These are phyloP conservation scores for Abrus pulchellus DNA, from an alignment of 306 rosid genomes.

Conservation along the genomic window DNA sequence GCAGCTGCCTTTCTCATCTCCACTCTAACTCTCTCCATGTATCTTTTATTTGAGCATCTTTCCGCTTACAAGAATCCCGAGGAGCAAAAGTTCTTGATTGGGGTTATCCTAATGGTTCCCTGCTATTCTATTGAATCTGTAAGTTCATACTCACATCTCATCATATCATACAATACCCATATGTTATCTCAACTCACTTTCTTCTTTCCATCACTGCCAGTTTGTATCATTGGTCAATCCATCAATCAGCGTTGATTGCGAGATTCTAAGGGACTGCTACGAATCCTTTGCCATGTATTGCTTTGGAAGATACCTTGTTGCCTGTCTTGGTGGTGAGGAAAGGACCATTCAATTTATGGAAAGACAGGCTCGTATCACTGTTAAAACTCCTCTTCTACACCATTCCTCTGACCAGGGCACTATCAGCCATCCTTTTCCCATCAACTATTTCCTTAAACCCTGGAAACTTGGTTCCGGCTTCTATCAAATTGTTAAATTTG, in stretches of 20 bases:
- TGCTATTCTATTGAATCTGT: conserved; percentile 97
- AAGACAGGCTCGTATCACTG: conserved; percentile 78
- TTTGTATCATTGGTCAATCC: conserved; percentile 86
- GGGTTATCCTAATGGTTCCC: conserved; percentile 96
- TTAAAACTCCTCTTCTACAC: conserved; percentile 77
- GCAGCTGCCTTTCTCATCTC: conserved; percentile 72
- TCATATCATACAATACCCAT: no score
- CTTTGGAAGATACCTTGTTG: conserved; percentile 98
- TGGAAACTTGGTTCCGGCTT: conserved; percentile 91
- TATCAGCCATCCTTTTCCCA: conserved; percentile 87
- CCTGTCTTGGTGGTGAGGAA: conserved; percentile 97
- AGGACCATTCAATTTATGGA: conserved; percentile 91
- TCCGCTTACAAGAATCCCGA: conserved; percentile 98
- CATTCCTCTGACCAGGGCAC: conserved; percentile 66
- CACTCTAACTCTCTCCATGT: conserved; percentile 78
- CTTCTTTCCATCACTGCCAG: conserved; percentile 50
- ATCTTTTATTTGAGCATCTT: conserved; percentile 90
- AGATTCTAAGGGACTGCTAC: conserved; percentile 91
- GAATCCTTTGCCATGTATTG: conserved; percentile 99
- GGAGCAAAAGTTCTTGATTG: conserved; percentile 95
- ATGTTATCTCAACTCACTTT: neutral
- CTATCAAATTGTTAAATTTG: conserved; percentile 91
- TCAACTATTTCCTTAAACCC: conserved; percentile 81
- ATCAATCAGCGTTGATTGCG: conserved; percentile 83
- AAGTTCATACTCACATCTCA: conserved; percentile 41